Conservation (phyloP, 495 filamentous ascomycete genomes). For the Penicillium coprophilum region DNA sequence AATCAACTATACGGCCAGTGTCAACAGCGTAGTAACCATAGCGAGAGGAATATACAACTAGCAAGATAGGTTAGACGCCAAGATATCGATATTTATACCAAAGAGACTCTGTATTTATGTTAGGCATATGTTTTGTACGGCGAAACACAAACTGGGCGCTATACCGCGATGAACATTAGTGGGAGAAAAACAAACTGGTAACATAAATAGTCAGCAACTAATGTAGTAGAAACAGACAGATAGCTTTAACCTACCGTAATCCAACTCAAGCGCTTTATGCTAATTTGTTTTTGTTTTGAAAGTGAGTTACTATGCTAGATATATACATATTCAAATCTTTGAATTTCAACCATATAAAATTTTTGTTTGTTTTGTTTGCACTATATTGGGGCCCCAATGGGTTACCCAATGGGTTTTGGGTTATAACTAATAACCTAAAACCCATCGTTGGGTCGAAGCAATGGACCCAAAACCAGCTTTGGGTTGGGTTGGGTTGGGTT, state of each 20-base stretch:
- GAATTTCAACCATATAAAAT: no score
- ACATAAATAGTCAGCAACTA: background rate
- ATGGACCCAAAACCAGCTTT: no score
- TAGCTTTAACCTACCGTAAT: background rate
- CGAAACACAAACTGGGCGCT: background rate
- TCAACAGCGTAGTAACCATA: background rate
- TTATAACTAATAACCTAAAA: no score
- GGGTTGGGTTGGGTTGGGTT: no score
- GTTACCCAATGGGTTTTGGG: no score
- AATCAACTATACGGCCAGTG: conserved; percentile 5
- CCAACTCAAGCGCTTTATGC: conserved; percentile 12
- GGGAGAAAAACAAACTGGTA: conserved; percentile 9
- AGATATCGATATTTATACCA: conserved; percentile 10
- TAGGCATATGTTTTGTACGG: background rate
- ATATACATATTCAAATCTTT: no score
- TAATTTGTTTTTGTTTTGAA: background rate
- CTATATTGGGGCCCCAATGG: no score
- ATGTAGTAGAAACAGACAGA: background rate
- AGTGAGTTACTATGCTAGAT: no score
- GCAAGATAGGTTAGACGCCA: conserved; percentile 5
- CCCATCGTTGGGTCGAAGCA: no score
- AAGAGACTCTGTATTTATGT: conserved; percentile 9
- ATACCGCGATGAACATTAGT: conserved; percentile 9
- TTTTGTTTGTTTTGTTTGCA: no score
- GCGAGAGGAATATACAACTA: conserved; percentile 11